Conservation (phyloP, 495 filamentous ascomycete species). For the Hypoxylon subgilvum region DNA sequence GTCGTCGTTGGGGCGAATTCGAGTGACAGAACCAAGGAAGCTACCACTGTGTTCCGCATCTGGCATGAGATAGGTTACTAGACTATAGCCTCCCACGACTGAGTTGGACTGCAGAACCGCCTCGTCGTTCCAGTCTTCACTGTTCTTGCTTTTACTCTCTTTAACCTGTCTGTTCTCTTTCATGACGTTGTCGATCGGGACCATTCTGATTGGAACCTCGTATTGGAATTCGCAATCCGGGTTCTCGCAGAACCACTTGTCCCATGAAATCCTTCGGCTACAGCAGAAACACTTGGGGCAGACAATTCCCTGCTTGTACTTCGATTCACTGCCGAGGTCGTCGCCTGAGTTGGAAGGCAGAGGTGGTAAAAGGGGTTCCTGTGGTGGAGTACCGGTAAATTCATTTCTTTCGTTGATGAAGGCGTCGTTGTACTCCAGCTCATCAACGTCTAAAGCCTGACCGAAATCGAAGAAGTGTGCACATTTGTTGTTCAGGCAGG, state of each 20-base stretch:
- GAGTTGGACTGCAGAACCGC: not conserved
- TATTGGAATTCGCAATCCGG: slow-evolving; percentile 55
- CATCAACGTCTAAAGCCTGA: slow-evolving; percentile 30
- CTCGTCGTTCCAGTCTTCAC: not conserved
- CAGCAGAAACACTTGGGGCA: slow-evolving; percentile 74
- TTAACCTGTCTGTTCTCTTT: not conserved
- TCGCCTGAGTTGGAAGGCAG: slow-evolving; percentile 17
- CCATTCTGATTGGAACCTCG: slow-evolving; percentile 47
- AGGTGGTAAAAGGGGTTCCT: slow-evolving; percentile 46
- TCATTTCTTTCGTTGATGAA: slow-evolving; percentile 60
- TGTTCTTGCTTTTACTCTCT: not conserved
- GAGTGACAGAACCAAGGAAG: slow-evolving; percentile 63
- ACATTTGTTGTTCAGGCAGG: slow-evolving; percentile 69
- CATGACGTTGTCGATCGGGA: slow-evolving; percentile 26
- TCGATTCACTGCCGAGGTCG: slow-evolving; percentile 44
- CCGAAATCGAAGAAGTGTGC: slow-evolving; percentile 60
- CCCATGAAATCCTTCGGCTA: slow-evolving; percentile 66
- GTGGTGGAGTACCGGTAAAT: slow-evolving; percentile 33
- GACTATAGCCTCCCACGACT: slow-evolving; percentile 32
- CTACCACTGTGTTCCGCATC: slow-evolving; percentile 13
- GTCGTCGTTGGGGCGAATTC: slow-evolving; percentile 62
- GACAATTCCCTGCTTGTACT: slow-evolving; percentile 64
- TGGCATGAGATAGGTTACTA: slow-evolving; percentile 46
- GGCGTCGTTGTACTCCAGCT: slow-evolving; percentile 59
- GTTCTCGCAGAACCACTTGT: slow-evolving; percentile 66